These are phyloP conservation scores for Albophoma yamanashiensis DNA, from an alignment of 2,329 filamentous ascomycete genomes.

Conservation along the genomic window DNA sequence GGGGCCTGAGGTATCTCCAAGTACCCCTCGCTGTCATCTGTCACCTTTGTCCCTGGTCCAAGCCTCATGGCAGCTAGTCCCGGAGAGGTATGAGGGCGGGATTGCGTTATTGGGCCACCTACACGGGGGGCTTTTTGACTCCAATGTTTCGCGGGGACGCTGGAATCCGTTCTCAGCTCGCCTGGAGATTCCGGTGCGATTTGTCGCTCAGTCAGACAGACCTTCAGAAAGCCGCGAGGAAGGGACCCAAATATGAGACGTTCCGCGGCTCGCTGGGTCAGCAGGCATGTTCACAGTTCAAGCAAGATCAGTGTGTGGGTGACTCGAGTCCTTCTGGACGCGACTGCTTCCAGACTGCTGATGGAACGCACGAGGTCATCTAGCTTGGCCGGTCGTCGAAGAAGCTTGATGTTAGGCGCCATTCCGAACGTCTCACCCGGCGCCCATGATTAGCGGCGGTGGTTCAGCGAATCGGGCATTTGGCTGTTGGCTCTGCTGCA, in stretches of 20 bases:
- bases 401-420: background rate
- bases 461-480: background rate
- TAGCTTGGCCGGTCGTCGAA: too few relatives aligned
- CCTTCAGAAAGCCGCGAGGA: background rate
- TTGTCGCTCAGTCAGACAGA: background rate
- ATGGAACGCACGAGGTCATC: background rate
- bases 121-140: background rate
- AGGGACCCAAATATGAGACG: too few relatives aligned
- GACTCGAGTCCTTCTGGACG: background rate
- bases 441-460: background rate
- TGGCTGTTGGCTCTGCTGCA: background rate
- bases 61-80: conserved; percentile 8
- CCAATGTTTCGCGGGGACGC: background rate
- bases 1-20: conserved; percentile 6
- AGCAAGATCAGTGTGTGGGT: background rate
- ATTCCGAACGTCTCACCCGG: background rate
- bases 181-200: background rate
- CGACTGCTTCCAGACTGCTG: background rate
- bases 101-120: conserved; percentile 9
- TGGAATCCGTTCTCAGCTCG: background rate
- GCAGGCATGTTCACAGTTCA: background rate
- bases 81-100: conserved; percentile 9
- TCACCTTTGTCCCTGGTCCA: conserved; percentile 10
- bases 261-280: background rate
- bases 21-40: conserved; percentile 8